phyloP scores from a whole-genome alignment of 371 early-diverging fungal species.

The Saksenaea oblongispora region DNA sequence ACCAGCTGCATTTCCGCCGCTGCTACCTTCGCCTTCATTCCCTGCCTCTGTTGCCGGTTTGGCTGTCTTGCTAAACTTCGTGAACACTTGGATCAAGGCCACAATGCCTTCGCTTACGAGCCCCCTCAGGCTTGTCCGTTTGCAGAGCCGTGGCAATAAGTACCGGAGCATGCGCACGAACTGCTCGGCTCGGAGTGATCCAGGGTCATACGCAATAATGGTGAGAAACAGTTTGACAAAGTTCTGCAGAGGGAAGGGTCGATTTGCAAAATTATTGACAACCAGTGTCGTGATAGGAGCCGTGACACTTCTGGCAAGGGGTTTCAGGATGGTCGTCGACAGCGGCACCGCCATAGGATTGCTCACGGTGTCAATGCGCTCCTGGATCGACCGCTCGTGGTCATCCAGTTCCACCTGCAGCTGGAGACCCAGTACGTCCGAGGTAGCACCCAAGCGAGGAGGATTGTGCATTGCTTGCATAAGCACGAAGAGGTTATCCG shows the following conservation, averaged over 20 bases:
- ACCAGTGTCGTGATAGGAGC: conserved; percentile 39
- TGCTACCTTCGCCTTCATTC: not conserved
- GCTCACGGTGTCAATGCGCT: conserved; percentile 45
- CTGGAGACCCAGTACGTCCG: conserved; percentile 48
- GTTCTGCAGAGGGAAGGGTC: conserved; percentile 52
- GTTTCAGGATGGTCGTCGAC: conserved; percentile 43
- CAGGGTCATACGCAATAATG: conserved; percentile 68
- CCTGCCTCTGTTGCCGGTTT: conserved; percentile 26
- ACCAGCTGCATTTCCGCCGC: not conserved
- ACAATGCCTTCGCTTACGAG: conserved; percentile 56
- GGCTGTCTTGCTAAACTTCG: conserved; percentile 55
- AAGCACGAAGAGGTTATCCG: conserved; percentile 41
- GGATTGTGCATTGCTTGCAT: conserved; percentile 48
- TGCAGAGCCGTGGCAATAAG: conserved; percentile 48
- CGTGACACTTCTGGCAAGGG: conserved; percentile 36
- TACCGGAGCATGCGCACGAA: conserved; percentile 58
- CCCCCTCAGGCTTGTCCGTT: conserved; percentile 22
- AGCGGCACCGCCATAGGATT: conserved; percentile 41
- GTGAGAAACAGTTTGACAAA: conserved; percentile 66
- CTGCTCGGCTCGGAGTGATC: conserved; percentile 66
- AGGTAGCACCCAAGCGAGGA: conserved; percentile 39
- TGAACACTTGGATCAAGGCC: conserved; percentile 58
- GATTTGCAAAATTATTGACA: conserved; percentile 30
- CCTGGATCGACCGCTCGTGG: conserved; percentile 45
- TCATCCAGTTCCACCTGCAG: conserved; percentile 54